Evolutionary conservation across 2,329 filamentous ascomycete genomes (phyloP).

Genomic region (Alternaria rosae): DNA sequence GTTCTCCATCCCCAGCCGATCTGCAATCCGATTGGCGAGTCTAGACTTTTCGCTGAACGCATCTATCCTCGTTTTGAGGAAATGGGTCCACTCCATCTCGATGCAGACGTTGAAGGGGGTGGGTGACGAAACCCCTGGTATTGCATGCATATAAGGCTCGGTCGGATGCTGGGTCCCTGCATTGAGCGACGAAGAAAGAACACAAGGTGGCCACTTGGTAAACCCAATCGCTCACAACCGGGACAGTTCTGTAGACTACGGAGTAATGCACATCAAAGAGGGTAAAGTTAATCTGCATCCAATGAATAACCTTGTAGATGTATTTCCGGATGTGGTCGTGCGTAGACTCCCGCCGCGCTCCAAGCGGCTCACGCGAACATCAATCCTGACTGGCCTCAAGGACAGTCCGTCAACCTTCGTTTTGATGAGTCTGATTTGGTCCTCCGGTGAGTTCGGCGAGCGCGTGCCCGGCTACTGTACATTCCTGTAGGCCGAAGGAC

Average conservation of each 20-base stretch:
- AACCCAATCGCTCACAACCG: background rate
- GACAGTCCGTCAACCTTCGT: constrained; percentile 16
- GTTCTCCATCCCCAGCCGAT: constrained; percentile 32
- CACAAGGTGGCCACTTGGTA: background rate
- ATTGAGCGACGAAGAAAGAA: constrained; percentile 9
- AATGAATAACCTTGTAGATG: constrained; percentile 29
- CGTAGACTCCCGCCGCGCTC: constrained; percentile 24
- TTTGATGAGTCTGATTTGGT: constrained; percentile 20
- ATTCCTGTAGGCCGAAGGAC: background rate
- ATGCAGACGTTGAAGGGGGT: constrained; percentile 18
- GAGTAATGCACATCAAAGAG: constrained; percentile 17
- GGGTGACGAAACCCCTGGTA: constrained; percentile 11
- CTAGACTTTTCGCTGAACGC: constrained; percentile 28
- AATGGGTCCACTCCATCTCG: constrained; percentile 22
- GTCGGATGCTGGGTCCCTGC: constrained; percentile 18
- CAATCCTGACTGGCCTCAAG: constrained; percentile 24
- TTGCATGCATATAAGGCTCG: constrained; percentile 3
- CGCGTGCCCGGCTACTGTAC: constrained; percentile 6
- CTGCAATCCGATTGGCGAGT: constrained; percentile 46
- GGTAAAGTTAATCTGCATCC: constrained; percentile 28
- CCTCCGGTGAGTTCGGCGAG: constrained; percentile 21
- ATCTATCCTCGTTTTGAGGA: constrained; percentile 24
- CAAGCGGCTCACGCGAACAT: constrained; percentile 26
- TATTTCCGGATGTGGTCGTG: constrained; percentile 17
- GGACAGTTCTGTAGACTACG: background rate